These are phyloP conservation scores for Uncinocarpus reesii DNA, from an alignment of 2,329 filamentous ascomycete species.

Conservation along the genomic window DNA sequence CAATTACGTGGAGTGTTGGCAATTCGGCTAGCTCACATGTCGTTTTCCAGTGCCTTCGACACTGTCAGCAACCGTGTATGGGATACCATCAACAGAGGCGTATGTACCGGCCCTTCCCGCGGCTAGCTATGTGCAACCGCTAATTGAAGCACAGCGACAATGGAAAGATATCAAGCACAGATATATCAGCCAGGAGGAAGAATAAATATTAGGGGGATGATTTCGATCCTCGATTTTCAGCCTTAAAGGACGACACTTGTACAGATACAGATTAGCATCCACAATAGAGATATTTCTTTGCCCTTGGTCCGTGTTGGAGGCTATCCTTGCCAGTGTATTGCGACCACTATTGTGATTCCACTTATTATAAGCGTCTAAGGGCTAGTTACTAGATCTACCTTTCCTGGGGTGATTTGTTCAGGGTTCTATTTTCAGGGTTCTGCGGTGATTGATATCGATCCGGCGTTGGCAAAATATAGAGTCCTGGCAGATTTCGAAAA, in stretches of 20 bases:
- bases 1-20: neutral
- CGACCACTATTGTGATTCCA: neutral
- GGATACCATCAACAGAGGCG: conserved; percentile 83
- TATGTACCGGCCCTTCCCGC: conserved; percentile 44
- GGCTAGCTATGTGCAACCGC: conserved; percentile 7
- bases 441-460: too few species aligned
- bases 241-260: conserved; percentile 4
- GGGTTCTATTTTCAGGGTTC: too few species aligned
- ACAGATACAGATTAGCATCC: conserved; percentile 9
- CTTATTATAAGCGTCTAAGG: too few species aligned
- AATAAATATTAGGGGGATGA: conserved; percentile 16
- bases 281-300: conserved; percentile 10
- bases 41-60: conserved; percentile 63
- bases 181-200: conserved; percentile 65
- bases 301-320: neutral
- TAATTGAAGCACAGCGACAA: conserved; percentile 60
- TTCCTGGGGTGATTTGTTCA: too few species aligned
- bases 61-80: conserved; percentile 71
- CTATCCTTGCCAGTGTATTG: neutral
- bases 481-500: too few species aligned
- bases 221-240: neutral
- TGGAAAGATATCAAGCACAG: conserved; percentile 97
- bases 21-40: conserved; percentile 10
- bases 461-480: too few species aligned
- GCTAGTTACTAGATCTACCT: too few species aligned